Base-by-base conservation (phyloP, 495 filamentous ascomycete species). In the Lasiosphaeria hispida region DNA sequence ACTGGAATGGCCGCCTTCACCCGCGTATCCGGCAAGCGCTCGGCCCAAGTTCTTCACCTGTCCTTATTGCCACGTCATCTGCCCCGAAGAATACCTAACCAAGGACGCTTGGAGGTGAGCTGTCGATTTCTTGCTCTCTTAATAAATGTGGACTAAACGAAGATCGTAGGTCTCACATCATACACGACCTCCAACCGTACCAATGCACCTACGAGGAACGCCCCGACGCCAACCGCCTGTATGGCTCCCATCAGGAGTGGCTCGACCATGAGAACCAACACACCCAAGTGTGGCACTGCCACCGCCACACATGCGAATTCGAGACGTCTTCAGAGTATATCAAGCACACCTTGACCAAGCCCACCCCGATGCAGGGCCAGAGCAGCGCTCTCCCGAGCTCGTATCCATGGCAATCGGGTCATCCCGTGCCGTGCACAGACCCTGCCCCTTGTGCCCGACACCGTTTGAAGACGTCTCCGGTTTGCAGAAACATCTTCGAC, bases 121-220 rank as follows among this genome's bases (percentile, higher is more conserved):
- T 30, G 2, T 30, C 2, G 2, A 30, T 5, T 30, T 30, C 23
- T 30, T 30, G 23, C 2, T 5, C 2, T 30, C 23, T 30, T 30
- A 2, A 2, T 5, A 2, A 30, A 30, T 5, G 23, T 30, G 23
- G 23, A 5, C 41, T 8, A 13, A 44, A 44, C n/a, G 10, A 41
- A 3, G 23, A 30, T 5, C 23, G 3, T 8, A 44, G 41, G 33
- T 58, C 45, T n/a, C 69, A 72, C 30, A 48, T 70, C n/a, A 62
- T 61, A n/a, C 62, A 65, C 39, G 69, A 70, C 43, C 57, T 72
- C 10, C 53, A 57, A 19, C 68, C 69, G 1, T 72, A 69, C 47
- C 49, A 65, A 18, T 72, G 69, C 58, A 72, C 66, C 3, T 68
- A 65, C 33, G 47, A 61, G 35, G 17, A 63, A 11, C 71, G 68